A percentile compares a stretch with the other conserved stretches of the same genome.
These are phyloP conservation scores for Sugiyamaella chiloensis DNA, from an alignment of 805 yeast species.

Conservation along the genomic window DNA sequence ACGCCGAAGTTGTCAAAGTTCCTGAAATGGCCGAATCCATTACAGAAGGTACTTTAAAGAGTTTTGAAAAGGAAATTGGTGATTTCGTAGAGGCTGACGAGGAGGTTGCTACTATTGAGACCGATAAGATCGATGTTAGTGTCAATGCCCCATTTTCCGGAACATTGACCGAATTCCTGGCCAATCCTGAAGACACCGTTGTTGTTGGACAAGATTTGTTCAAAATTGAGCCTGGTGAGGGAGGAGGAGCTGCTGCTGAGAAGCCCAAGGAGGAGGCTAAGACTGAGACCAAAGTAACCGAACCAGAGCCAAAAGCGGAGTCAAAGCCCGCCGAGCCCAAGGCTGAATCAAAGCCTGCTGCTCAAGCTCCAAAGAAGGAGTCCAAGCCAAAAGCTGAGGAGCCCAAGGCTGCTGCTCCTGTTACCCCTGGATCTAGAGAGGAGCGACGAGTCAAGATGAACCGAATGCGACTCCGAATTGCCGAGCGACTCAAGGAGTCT, in stretches of 20 bases:
- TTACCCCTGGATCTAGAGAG: conserved; percentile 62
- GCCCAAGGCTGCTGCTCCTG: conserved; percentile 35
- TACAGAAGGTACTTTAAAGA: conserved; percentile 90
- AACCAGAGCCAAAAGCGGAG: conserved; percentile 35
- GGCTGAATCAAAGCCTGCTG: conserved; percentile 31
- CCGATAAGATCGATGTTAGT: conserved; percentile 96
- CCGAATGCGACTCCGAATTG: conserved; percentile 98
- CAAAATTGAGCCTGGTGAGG: conserved; percentile 75
- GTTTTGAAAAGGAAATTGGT: conserved; percentile 63
- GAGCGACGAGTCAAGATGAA: conserved; percentile 97
- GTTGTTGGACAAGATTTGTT: conserved; percentile 92
- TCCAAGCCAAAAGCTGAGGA: conserved; percentile 34
- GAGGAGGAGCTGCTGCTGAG: conserved; percentile 38
- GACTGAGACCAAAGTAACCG: conserved; percentile 26
- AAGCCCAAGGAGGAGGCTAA: conserved; percentile 24
- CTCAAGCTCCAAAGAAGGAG: conserved; percentile 28
- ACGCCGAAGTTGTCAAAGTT: conserved; percentile 63
- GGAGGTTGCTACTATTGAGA: conserved; percentile 92
- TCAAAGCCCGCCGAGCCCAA: conserved; percentile 9
- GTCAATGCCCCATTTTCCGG: conserved; percentile 94
- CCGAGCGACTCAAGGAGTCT: conserved; percentile 98
- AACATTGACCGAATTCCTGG: conserved; percentile 79
- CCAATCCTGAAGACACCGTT: conserved; percentile 85
- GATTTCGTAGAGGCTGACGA: conserved; percentile 86
- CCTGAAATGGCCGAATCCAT: conserved; percentile 99